phyloP scores from a whole-genome alignment of 2,329 filamentous ascomycete genomes.

The Calonectria crousiana region DNA sequence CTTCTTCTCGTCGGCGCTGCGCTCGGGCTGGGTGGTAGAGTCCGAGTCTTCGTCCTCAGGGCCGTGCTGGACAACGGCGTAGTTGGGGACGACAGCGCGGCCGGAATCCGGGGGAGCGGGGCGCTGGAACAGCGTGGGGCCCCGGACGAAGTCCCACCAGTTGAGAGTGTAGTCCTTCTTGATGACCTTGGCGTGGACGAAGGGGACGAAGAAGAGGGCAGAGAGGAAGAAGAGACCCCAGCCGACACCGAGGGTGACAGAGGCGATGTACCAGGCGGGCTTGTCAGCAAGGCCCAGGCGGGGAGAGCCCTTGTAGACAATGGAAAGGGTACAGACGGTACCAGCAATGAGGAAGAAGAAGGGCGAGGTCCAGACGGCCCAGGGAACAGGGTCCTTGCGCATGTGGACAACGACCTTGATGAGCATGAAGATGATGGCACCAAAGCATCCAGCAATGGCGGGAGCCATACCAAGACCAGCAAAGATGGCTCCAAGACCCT shows the following conservation, averaged over 20 bases:
- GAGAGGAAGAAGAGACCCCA: conserved; percentile 70
- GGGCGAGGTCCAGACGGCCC: conserved; percentile 80
- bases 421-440: conserved; percentile 74
- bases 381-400: conserved; percentile 77
- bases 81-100: conserved; percentile 75
- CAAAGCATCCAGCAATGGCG: conserved; percentile 74
- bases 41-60: conserved; percentile 53
- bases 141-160: conserved; percentile 72
- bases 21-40: background rate
- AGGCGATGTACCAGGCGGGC: conserved; percentile 74
- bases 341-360: conserved; percentile 83
- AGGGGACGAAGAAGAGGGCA: conserved; percentile 80
- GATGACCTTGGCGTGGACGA: conserved; percentile 74
- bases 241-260: conserved; percentile 75
- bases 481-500: conserved; percentile 79
- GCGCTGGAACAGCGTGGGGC: conserved; percentile 74
- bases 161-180: conserved; percentile 75
- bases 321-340: conserved; percentile 80
- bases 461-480: conserved; percentile 80
- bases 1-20: conserved; percentile 25
- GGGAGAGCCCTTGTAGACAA: conserved; percentile 86
- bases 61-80: conserved; percentile 78
- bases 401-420: conserved; percentile 75
- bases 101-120: conserved; percentile 65
- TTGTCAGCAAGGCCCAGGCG: conserved; percentile 53